A percentile compares a stretch with the other conserved stretches of the same genome.
These are phyloP conservation scores for Tremellales sp. DNA, from an alignment of 1,284 basidiomycete species.

Conservation along the genomic window DNA sequence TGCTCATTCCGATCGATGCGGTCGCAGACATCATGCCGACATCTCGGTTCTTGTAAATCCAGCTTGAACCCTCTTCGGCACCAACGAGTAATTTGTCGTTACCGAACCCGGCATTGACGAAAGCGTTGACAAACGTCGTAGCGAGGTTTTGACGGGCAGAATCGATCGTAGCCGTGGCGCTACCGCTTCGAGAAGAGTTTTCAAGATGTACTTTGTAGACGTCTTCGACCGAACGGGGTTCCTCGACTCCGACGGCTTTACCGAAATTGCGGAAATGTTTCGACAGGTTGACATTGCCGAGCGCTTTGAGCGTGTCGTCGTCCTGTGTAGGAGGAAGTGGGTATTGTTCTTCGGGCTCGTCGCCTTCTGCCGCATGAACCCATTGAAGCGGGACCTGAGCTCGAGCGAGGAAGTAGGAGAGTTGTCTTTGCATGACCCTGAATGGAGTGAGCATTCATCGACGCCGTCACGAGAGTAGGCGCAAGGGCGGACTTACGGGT, in stretches of 20 bases:
- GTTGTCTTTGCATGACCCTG: constrained; percentile 89
- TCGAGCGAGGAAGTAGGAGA: constrained; percentile 89
- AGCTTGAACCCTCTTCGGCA: constrained; percentile 91
- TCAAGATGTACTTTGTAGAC: constrained; percentile 98
- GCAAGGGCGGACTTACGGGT: constrained; percentile 62
- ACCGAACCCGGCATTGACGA: constrained; percentile 97
- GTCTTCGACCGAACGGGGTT: constrained; percentile 89
- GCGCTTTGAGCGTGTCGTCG: constrained; percentile 75
- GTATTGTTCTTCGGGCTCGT: constrained; percentile 54
- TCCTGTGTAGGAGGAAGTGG: constrained; percentile 63
- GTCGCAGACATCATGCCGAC: constrained; percentile 97
- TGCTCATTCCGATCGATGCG: constrained; percentile 85
- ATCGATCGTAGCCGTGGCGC: constrained; percentile 68
- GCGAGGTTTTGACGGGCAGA: constrained; percentile 93
- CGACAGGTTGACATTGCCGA: constrained; percentile 81
- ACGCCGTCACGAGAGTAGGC: background rate
- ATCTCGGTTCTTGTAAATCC: constrained; percentile 99
- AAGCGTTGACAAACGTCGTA: constrained; percentile 97
- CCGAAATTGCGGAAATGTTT: constrained; percentile 85
- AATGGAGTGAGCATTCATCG: background rate
- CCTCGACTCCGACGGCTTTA: constrained; percentile 86
- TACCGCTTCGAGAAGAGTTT: constrained; percentile 33
- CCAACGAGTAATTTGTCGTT: constrained; percentile 98
- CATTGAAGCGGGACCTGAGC: constrained; percentile 89
- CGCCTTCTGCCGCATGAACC: constrained; percentile 58